These are phyloP conservation scores for Simplicillium sp. DNA, from an alignment of 2,329 filamentous ascomycete genomes.

Conservation along the genomic window DNA sequence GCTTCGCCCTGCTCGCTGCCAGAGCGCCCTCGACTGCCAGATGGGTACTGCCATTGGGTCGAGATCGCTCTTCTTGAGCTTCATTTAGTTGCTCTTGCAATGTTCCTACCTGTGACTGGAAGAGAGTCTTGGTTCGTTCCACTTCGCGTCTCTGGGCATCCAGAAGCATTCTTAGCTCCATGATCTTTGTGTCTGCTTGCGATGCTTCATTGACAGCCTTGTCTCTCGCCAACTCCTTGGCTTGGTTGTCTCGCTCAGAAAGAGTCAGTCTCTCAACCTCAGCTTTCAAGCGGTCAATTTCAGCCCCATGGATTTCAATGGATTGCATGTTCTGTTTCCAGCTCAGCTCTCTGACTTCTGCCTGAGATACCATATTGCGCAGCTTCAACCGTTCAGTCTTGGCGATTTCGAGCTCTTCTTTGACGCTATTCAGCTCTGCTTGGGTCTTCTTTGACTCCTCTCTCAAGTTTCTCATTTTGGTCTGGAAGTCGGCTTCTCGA, in stretches of 20 bases:
- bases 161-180: slow-evolving; percentile 50
- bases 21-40: slow-evolving; percentile 33
- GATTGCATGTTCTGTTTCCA: slow-evolving; percentile 55
- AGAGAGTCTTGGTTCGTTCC: slow-evolving; percentile 29
- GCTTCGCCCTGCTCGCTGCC: slow-evolving; percentile 41
- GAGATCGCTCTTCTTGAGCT: slow-evolving; percentile 18
- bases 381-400: slow-evolving; percentile 55
- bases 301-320: slow-evolving; percentile 49
- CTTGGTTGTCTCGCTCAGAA: slow-evolving; percentile 53
- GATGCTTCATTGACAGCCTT: slow-evolving; percentile 47
- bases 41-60: slow-evolving; percentile 18
- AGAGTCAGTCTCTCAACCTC: slow-evolving; percentile 53
- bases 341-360: slow-evolving; percentile 58
- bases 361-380: slow-evolving; percentile 54
- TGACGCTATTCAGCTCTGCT: slow-evolving; percentile 45
- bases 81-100: slow-evolving; percentile 36
- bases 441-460: slow-evolving; percentile 62
- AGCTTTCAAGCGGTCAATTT: slow-evolving; percentile 48
- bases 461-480: slow-evolving; percentile 54
- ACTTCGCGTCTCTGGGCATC: slow-evolving; percentile 38
- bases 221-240: slow-evolving; percentile 51
- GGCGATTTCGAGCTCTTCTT: slow-evolving; percentile 46
- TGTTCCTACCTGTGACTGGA: slow-evolving; percentile 36
- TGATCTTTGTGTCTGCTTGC: slow-evolving; percentile 47
- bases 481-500: slow-evolving; percentile 63